Base-by-base conservation (phyloP, 306 rosid species). In the Ochetophila trinervis region DNA sequence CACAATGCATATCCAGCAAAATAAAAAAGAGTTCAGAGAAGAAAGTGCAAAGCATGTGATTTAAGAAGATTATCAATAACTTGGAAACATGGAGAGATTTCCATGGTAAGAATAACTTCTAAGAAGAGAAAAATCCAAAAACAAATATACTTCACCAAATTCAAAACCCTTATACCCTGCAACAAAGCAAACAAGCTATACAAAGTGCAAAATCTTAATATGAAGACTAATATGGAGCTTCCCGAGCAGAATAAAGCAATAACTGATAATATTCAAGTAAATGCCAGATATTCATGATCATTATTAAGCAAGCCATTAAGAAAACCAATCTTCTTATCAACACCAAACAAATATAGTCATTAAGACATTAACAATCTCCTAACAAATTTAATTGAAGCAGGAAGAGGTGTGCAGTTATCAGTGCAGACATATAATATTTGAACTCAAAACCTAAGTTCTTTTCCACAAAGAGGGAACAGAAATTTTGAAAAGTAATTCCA, bases 151-250 rank as follows among this genome's bases (percentile, higher is more conserved):
- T 65, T 65, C 17, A 65, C 48, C 58, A 53, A 54, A 67, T 37
- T 21, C 10, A 40, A 67, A 66, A 67, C 27, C 55, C 14, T 57
- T 45, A 22, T 13, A 13, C 44, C 72, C 72, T 67, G 72, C 64
- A 56, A 45, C 61, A 67, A 67, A 67, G 19, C 12, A 45, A 17
- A 67, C 53, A 20, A 45, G 56, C 55, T 22, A 56, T 24, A 67
- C 19, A 21, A 40, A 27, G 27, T 13, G 55, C 22, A 67, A 44
- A 55, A 57, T 27, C 44, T 12, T 21, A 15, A 45, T 14, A 40
- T 52, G 36, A 54, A 34, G 37, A 51, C 35, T 14, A 62, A 21
- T 21, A 19, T 50, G 14, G 23, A 40, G 16, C 21, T 18, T n/a
- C 34, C 34, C 4, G 36, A 14, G 52, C 36, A 42, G 18, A 40